Percentiles rank a stretch among this genome's conserved stretches.
phyloP scores from a whole-genome alignment of 805 yeast genomes.

The Candida sakaeoensis region DNA sequence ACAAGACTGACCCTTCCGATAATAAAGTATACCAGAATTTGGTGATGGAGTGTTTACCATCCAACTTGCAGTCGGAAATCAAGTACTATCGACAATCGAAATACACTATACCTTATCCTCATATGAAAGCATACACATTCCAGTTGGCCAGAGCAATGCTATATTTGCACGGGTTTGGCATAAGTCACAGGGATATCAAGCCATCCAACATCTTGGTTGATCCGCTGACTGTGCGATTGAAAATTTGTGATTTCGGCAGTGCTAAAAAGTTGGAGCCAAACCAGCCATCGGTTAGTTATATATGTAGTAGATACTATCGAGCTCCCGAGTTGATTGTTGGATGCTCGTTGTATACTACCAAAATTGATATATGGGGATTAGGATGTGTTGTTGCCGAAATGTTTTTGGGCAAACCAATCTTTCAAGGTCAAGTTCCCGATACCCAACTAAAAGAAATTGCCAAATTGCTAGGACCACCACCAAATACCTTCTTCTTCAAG shows the following conservation, averaged over 20 bases:
- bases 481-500: slow-evolving; percentile 61
- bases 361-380: slow-evolving; percentile 96
- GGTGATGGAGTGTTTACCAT: slow-evolving; percentile 87
- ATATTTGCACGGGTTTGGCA: slow-evolving; percentile 74
- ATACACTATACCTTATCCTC: slow-evolving; percentile 63
- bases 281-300: slow-evolving; percentile 90
- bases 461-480: slow-evolving; percentile 86
- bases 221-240: slow-evolving; percentile 60
- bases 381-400: slow-evolving; percentile 97
- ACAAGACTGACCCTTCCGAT: slow-evolving; percentile 60
- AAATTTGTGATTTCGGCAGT: slow-evolving; percentile 83
- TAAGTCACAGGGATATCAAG: slow-evolving; percentile 80
- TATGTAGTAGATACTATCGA: slow-evolving; percentile 92
- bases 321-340: slow-evolving; percentile 97
- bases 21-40: slow-evolving; percentile 70
- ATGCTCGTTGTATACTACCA: slow-evolving; percentile 78
- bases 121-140: slow-evolving; percentile 71
- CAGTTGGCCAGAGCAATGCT: slow-evolving; percentile 83
- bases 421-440: slow-evolving; percentile 88
- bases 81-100: slow-evolving; percentile 61
- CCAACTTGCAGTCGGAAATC: slow-evolving; percentile 72
- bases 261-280: slow-evolving; percentile 75
- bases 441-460: slow-evolving; percentile 88
- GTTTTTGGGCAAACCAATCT: slow-evolving; percentile 88
- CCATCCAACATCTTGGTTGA: slow-evolving; percentile 80